Conservation (phyloP, 352 stramenopile species). For the Phytophthora constricta region DNA sequence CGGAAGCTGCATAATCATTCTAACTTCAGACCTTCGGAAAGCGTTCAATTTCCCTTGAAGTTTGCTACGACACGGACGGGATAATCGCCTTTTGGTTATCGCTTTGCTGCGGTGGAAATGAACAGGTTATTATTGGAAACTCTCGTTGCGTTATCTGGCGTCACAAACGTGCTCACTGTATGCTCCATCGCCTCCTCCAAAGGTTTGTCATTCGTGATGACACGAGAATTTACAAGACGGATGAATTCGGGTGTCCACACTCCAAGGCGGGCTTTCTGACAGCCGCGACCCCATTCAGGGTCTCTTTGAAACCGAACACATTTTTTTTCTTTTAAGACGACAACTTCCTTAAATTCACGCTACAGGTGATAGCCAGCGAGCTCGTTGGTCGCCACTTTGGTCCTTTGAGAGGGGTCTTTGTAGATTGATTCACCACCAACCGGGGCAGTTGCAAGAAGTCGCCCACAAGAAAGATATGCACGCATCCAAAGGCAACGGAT, state of each 20-base stretch:
- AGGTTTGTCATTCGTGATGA: neutral
- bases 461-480: slow-evolving; percentile 5
- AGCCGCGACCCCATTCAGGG: too few relatives aligned
- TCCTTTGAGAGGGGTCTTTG: too few relatives aligned
- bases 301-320: too few relatives aligned
- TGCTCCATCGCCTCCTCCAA: neutral
- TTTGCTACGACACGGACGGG: too few relatives aligned
- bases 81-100: neutral
- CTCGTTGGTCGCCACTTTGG: too few relatives aligned
- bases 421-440: too few relatives aligned
- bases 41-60: slow-evolving; percentile 1
- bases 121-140: slow-evolving; percentile 1
- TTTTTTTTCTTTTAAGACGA: too few relatives aligned
- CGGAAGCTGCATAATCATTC: neutral
- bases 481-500: slow-evolving; percentile 5
- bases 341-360: too few relatives aligned
- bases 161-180: neutral
- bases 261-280: too few relatives aligned
- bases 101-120: neutral
- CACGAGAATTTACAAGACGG: slow-evolving; percentile 29
- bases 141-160: slow-evolving; percentile 6
- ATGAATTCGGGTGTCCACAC: too few relatives aligned
- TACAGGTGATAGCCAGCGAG: too few relatives aligned
- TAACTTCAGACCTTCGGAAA: neutral
- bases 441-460: slow-evolving; percentile 7